Conservation (phyloP, 148 eudicot species). For the Persicaria maculosa region DNA sequence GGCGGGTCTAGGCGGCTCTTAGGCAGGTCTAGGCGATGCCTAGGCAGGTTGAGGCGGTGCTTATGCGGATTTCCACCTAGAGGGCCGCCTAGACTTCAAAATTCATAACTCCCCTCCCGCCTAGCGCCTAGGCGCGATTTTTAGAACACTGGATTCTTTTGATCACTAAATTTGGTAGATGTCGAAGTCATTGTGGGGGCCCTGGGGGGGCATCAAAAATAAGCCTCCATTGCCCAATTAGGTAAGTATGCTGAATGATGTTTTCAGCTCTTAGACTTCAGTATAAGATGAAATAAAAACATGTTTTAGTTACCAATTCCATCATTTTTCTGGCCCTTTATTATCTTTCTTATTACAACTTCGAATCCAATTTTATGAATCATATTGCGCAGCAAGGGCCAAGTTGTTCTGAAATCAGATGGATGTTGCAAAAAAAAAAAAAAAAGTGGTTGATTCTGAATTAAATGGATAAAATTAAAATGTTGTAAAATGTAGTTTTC, state of each 20-base stretch:
- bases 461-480: background rate
- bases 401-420: conserved; percentile 1
- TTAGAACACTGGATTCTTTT: too few relatives aligned
- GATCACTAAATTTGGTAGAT: conserved; percentile 37
- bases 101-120: too few relatives aligned
- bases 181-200: conserved; percentile 64
- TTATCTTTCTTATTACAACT: background rate
- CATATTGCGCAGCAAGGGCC: background rate
- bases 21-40: too few relatives aligned
- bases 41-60: too few relatives aligned
- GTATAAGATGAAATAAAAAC: background rate
- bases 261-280: background rate
- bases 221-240: conserved; percentile 84
- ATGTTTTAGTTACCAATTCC: background rate
- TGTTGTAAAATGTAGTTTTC: background rate
- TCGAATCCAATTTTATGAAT: background rate
- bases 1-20: too few relatives aligned
- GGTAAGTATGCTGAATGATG: conserved; percentile 45
- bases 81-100: too few relatives aligned
- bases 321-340: background rate
- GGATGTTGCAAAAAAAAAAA: background rate
- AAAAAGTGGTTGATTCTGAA: background rate
- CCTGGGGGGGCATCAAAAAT: conserved; percentile 90
- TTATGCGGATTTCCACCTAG: too few relatives aligned
- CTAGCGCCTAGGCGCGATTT: too few relatives aligned